Base-by-base conservation (phyloP, 805 yeast species). In the Cyberlindnera mrakii region DNA sequence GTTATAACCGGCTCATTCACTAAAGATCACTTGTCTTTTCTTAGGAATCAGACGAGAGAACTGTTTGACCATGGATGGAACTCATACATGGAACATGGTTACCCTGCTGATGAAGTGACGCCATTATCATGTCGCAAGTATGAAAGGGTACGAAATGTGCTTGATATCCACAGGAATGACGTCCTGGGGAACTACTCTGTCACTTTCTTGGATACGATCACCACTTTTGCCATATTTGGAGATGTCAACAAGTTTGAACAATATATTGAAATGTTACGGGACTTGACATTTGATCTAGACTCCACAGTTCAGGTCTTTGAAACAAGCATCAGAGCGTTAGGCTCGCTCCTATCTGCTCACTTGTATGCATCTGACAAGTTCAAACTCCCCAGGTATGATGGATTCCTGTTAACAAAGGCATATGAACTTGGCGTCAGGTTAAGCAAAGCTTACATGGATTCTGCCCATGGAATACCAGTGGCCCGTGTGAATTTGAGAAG, bases 271-370 rank as follows among this genome's bases (percentile, higher is more conserved):
- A 61, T 68, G 9, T 34, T 46, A 16, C 41, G 35, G 18, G 37
- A 23, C 3, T 25, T 40, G 18, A 16, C 46, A 3, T 46, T 46
- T 33, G 45, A 49, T 17, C 35, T 49, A 20, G 78, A 86, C 47
- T 73, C 88, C 9, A 77, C 81, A 2, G 82, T 90, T 0, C 97
- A 90, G 57, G 95, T 90, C 1, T 90, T 90, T 60, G 98, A 90
- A 60, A 74, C 85, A 3, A 78, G 88, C 5, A 90, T 91, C 15
- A 65, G 98, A 33, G 76, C 86, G 2, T 57, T 90, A 20, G 98
- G 98, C 0, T 88, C 96, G 0, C 66, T 90, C 27, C 57, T 90
- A 18, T 80, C 91, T 2, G 78, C 87, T 0, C 97, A 90, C 64
- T 64, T 87, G 35, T 83, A 77, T 54, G 85, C 87, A 0, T 54